Evolutionary conservation across 1,284 basidiomycete genomes (phyloP), one percentile per base, ranked within the genome.

Genomic region (Cryptococcus sp.): DNA sequence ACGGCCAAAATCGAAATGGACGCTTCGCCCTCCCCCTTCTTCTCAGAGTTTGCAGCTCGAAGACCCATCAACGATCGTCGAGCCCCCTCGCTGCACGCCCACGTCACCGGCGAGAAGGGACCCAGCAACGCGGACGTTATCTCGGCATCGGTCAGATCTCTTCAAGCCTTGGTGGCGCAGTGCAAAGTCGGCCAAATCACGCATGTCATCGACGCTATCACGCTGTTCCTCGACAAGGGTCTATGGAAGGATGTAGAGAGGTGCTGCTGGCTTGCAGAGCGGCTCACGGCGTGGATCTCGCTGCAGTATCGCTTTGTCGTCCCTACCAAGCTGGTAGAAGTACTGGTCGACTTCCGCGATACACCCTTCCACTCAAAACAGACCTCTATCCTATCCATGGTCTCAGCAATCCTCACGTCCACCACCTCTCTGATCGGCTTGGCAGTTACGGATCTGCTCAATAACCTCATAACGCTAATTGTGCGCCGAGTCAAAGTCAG

Each of bases 291-390:
- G 65, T 95, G 91, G 88, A 85, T 91, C 8, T 89, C 89, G 67
- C 90, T 94, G 60, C 92, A 95, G 73, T 95, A 95, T 76, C 89
- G 94, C 38, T 93, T 91, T 72, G 87, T 89, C 19, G 85, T 97
- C 3, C 91, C 94, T 11, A 89, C 89, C 2, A 85, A 87, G 67
- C 81, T 97, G 10, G 87, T 96, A 40, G 93, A 97, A 72, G 84
- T 85, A 27, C 83, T 97, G 6, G 82, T 88, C 45, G 85, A 87
- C 64, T 82, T 84, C 47, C 86, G 86, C 65, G 90, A 92, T 60
- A 73, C 82, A 1, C 70, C 81, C 0, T 73, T 81, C 22, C 82
- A 83, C 4, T 67, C 82, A 19, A 83, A 88, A 69, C 89, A 91
- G 56, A 81, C 80, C 53, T 84, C 90, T 0, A 80, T 93, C n/a